Percentiles rank a stretch among this genome's conserved stretches.
phyloP scores from a whole-genome alignment of 208 protist genomes.

The Plasmodiophora brassicae region DNA sequence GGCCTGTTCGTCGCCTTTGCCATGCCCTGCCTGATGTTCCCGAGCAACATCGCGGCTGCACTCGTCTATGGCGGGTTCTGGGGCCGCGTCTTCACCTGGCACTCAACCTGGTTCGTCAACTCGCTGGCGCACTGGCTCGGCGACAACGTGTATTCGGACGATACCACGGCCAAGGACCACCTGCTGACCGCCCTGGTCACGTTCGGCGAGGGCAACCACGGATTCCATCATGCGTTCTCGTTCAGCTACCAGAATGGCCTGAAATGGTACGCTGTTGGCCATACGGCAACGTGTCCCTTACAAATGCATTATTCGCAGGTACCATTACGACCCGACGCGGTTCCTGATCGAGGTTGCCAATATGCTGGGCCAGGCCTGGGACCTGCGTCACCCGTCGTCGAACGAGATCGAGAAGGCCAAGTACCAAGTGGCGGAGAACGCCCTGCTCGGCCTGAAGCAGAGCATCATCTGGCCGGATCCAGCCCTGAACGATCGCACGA shows the following conservation, averaged over 20 bases:
- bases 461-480: slow-evolving; percentile 28
- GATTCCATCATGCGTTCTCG: slow-evolving; percentile 81
- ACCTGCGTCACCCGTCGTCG: slow-evolving; percentile 59
- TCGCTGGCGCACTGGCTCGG: slow-evolving; percentile 68
- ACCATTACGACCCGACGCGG: slow-evolving; percentile 81
- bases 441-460: not conserved
- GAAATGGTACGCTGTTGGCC: not conserved
- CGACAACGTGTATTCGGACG: slow-evolving; percentile 57
- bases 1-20: slow-evolving; percentile 53
- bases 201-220: slow-evolving; percentile 73
- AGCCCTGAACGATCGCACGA: not conserved
- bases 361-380: slow-evolving; percentile 63
- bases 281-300: not conserved
- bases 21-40: slow-evolving; percentile 58
- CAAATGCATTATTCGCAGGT: slow-evolving; percentile 48
- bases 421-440: not conserved
- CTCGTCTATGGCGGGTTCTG: slow-evolving; percentile 11
- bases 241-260: slow-evolving; percentile 80
- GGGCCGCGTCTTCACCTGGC: slow-evolving; percentile 58
- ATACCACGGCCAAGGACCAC: slow-evolving; percentile 54
- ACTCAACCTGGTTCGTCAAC: slow-evolving; percentile 71
- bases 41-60: not conserved
- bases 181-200: slow-evolving; percentile 64
- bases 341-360: slow-evolving; percentile 68
- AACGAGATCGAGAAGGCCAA: slow-evolving; percentile 19